Evolutionary conservation across 1,139 yeast genomes (phyloP), one percentile per base, ranked within the genome.

Genomic region (Hansenula sp.): DNA sequence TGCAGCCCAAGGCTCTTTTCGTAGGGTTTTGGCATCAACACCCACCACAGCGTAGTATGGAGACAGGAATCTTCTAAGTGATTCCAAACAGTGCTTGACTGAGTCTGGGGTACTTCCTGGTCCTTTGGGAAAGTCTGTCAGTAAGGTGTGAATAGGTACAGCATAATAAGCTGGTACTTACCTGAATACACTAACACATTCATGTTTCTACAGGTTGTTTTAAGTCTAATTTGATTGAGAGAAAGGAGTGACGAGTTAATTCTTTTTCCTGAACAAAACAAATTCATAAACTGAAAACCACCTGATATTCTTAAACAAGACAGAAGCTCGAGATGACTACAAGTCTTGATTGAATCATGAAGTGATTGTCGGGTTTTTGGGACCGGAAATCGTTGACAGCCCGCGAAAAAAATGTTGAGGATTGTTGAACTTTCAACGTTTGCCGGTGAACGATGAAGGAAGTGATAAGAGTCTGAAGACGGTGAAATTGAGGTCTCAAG

Each of bases 61-160:
- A 1, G 96, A 85, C n/a, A 93, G 70, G 47, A 85, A 77, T 30
- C 77, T 64, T 43, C 95, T 70, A 19, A 93, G 70, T 0, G 95
- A 77, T 48, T 87, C 94, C 3, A 87, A 64, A 46, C 95, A 81
- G 57, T 91, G 96, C 52, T 81, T 84, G 40, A 90, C 95, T 34
- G 94, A 83, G 47, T 89, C 95, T 1, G 85, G 72, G 0, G 97
- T 87, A 10, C 97, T 79, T 0, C 99, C 98, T 0, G 88, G 84
- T 7, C 94, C 93, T 43, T 30, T 15, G 13, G 5, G 6, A n/a
- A 30, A n/a, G 10, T n/a, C 6, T 36, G 31, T 30, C 36, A 39
- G 39, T 30, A 11, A 21, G 16, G 11, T 27, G 36, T 30, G 31
- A 37, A 17, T 27, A n/a, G n/a, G n/a, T n/a, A n/a, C n/a, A n/a